These are phyloP conservation scores for Grosmannia serpens DNA, from an alignment of 2,329 filamentous ascomycete species.

Conservation along the genomic window DNA sequence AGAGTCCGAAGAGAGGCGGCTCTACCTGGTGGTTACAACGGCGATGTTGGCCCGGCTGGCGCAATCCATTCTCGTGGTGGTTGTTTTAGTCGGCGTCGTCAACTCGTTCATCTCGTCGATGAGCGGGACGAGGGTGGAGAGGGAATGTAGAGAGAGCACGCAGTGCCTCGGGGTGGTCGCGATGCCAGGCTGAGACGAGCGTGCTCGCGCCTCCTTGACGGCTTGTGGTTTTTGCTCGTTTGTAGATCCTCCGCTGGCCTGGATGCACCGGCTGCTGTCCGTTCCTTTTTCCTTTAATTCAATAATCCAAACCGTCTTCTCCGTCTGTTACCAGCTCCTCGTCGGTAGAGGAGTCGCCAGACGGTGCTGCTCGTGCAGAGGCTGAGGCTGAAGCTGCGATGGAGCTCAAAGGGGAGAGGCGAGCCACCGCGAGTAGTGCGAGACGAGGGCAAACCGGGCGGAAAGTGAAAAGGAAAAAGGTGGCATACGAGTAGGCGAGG, in stretches of 20 bases:
- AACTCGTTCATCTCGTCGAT: constrained; percentile 3
- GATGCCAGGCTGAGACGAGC: background rate
- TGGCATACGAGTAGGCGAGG: background rate
- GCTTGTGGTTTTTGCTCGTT: too few species aligned
- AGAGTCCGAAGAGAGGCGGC: background rate
- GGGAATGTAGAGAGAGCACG: background rate
- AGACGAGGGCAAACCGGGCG: background rate
- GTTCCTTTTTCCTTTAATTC: background rate
- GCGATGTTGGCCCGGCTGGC: constrained; percentile 8
- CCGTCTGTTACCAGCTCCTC: constrained; percentile 8
- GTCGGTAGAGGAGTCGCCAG: constrained; percentile 7
- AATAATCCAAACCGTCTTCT: too few species aligned
- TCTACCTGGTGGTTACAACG: background rate
- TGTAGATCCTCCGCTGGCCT: background rate
- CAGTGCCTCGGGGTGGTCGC: background rate
- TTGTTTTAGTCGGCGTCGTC: constrained; percentile 14
- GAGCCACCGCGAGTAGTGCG: background rate
- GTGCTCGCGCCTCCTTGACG: background rate
- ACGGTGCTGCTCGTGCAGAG: constrained; percentile 2
- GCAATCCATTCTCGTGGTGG: constrained; percentile 14
- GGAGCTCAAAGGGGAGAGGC: background rate
- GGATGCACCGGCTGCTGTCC: background rate
- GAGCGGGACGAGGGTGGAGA: background rate
- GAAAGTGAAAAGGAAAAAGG: constrained; percentile 27
- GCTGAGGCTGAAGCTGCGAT: background rate